These are phyloP conservation scores for Lecanoromycetidae sp. DNA, from an alignment of 2,329 filamentous ascomycete species.

Conservation along the genomic window DNA sequence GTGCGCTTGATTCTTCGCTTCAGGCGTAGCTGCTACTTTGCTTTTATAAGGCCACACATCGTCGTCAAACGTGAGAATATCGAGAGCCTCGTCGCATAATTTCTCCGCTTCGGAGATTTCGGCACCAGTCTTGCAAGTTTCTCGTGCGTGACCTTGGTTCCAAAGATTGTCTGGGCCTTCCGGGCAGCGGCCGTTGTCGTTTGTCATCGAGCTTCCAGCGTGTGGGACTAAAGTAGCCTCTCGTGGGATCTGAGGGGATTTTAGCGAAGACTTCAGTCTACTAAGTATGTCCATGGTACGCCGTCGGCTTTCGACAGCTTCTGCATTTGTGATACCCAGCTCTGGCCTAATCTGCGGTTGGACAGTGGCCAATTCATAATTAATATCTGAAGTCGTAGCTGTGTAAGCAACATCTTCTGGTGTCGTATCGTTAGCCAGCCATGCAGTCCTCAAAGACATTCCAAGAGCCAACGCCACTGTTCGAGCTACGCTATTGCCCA, in stretches of 20 bases:
- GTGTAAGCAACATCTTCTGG: background rate
- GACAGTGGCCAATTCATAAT: background rate
- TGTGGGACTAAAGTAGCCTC: too few species aligned
- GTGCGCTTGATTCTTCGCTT: too few species aligned
- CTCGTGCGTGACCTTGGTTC: too few species aligned
- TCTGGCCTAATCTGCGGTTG: background rate
- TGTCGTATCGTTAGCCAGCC: conserved; percentile 8
- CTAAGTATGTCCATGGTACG: background rate
- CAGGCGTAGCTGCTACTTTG: too few species aligned
- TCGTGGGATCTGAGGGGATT: background rate
- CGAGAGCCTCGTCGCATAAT: too few species aligned
- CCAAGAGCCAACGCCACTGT: conserved; percentile 57
- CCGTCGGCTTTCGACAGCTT: background rate
- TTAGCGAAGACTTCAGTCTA: background rate
- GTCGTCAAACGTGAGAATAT: too few species aligned
- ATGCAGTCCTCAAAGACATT: conserved; percentile 39
- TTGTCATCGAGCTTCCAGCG: too few species aligned
- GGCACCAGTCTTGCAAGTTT: too few species aligned
- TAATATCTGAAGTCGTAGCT: background rate
- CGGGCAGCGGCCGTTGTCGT: too few species aligned
- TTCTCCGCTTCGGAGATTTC: too few species aligned
- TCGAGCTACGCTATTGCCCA: conserved; percentile 67
- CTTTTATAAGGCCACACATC: too few species aligned
- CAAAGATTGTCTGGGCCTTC: too few species aligned
- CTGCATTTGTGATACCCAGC: background rate